phyloP scores from a whole-genome alignment of 805 yeast genomes.

The Barnettozyma californica region DNA sequence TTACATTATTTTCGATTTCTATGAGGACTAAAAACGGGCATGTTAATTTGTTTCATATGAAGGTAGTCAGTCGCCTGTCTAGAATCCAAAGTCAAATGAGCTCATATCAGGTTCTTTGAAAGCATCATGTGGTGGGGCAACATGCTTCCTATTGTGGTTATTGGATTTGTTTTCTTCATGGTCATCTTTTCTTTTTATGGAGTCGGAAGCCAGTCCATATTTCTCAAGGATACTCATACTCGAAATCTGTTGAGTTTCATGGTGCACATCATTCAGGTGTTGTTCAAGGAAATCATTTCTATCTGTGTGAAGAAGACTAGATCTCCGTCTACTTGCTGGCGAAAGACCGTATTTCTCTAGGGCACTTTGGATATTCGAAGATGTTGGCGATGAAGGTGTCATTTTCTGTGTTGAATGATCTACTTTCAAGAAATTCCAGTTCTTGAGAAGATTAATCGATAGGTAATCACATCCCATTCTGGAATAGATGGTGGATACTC shows the following conservation, averaged over 20 bases:
- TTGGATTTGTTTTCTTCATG: constrained; percentile 8
- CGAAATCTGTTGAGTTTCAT: background rate
- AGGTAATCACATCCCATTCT: constrained; percentile 91
- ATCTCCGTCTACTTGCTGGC: constrained; percentile 21
- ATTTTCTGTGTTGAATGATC: constrained; percentile 8
- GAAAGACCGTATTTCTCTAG: constrained; percentile 25
- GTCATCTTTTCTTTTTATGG: constrained; percentile 16
- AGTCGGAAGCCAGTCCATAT: constrained; percentile 23
- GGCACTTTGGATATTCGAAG: constrained; percentile 5
- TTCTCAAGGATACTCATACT: constrained; percentile 24
- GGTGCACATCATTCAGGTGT: constrained; percentile 4
- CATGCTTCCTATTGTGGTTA: constrained; percentile 7
- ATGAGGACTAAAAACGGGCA: no score
- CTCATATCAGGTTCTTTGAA: constrained; percentile 77
- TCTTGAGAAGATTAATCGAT: constrained; percentile 53
- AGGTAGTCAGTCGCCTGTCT: background rate
- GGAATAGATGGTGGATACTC: constrained; percentile 61
- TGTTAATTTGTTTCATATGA: background rate
- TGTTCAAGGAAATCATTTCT: background rate
- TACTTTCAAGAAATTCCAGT: constrained; percentile 57
- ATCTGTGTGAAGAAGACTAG: constrained; percentile 11
- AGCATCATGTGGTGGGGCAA: constrained; percentile 41
- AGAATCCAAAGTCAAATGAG: constrained; percentile 51
- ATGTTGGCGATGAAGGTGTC: constrained; percentile 4
- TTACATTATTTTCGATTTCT: background rate